A percentile compares a stretch with the other conserved stretches of the same genome.
Evolutionary conservation across 129 eudicot species (phyloP).

Genomic region (Arctium lappa): DNA sequence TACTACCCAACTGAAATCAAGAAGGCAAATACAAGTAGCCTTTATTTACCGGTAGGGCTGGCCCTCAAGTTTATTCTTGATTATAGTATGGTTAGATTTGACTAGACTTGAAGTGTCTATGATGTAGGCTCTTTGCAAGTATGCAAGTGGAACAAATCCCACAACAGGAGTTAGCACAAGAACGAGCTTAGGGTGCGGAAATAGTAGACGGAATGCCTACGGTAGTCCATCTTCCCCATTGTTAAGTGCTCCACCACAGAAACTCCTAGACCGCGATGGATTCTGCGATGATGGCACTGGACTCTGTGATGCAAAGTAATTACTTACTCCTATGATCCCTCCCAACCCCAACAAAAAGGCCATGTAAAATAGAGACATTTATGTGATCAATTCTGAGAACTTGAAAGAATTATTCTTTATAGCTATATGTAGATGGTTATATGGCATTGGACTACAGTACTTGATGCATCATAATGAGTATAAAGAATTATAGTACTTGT

Average conservation of each 20-base stretch:
- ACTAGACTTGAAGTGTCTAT: neutral
- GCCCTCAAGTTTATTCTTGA: too few species aligned
- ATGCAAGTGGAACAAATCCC: conserved; percentile 95
- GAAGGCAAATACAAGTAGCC: too few species aligned
- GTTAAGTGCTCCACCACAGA: conserved; percentile 91
- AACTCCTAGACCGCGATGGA: conserved; percentile 88
- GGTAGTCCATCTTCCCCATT: conserved; percentile 94
- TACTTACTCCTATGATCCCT: neutral
- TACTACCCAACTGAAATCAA: too few species aligned
- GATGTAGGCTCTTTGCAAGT: conserved; percentile 91
- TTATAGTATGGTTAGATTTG: neutral
- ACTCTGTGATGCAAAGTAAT: conserved; percentile 70
- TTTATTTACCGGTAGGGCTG: too few species aligned
- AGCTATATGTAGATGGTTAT: neutral
- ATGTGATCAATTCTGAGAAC: neutral
- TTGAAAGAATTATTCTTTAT: too few species aligned
- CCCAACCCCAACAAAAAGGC: neutral
- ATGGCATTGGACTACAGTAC: neutral
- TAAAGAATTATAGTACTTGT: neutral
- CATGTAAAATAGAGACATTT: neutral
- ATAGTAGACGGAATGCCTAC: conserved; percentile 81
- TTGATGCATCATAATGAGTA: too few species aligned
- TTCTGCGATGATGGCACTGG: conserved; percentile 80
- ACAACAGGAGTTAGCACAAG: conserved; percentile 89
- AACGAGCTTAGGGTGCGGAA: conserved; percentile 92